Evolutionary conservation across 371 early-diverging fungal genomes (phyloP).

Genomic region (Dichotomocladium elegans): DNA sequence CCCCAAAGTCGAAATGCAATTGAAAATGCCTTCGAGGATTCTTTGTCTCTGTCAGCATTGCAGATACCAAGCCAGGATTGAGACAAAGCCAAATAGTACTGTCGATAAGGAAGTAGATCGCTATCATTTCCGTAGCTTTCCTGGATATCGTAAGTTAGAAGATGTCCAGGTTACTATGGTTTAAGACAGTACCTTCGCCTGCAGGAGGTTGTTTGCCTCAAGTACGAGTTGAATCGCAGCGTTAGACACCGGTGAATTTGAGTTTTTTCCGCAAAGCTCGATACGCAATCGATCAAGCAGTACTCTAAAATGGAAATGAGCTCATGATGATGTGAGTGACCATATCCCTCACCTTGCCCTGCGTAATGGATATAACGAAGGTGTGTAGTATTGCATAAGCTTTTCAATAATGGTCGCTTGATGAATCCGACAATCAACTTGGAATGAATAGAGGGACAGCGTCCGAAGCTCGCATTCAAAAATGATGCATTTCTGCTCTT

Average conservation of each 20-base stretch:
- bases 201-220: conserved; percentile 20
- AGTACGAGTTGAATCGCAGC: conserved; percentile 17
- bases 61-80: conserved; percentile 58
- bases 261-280: conserved; percentile 12
- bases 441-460: conserved; percentile 18
- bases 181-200: conserved; percentile 10
- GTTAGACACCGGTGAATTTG: neutral
- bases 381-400: conserved; percentile 22
- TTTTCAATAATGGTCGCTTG: conserved; percentile 21
- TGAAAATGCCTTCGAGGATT: conserved; percentile 34
- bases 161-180: neutral
- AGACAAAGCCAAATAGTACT: conserved; percentile 55
- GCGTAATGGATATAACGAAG: conserved; percentile 27
- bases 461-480: conserved; percentile 39
- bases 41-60: conserved; percentile 22
- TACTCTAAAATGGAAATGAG: neutral
- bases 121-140: conserved; percentile 33
- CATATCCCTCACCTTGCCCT: conserved; percentile 23
- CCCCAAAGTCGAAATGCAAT: conserved; percentile 61
- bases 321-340: neutral
- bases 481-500: conserved; percentile 18
- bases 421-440: conserved; percentile 16
- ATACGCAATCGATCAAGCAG: conserved; percentile 14
- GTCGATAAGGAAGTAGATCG: conserved; percentile 37
- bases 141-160: neutral